Evolutionary conservation across 2,329 filamentous ascomycete species (phyloP), one percentile per base, ranked within the genome.

Genomic region (Aspergillus aculeatus): DNA sequence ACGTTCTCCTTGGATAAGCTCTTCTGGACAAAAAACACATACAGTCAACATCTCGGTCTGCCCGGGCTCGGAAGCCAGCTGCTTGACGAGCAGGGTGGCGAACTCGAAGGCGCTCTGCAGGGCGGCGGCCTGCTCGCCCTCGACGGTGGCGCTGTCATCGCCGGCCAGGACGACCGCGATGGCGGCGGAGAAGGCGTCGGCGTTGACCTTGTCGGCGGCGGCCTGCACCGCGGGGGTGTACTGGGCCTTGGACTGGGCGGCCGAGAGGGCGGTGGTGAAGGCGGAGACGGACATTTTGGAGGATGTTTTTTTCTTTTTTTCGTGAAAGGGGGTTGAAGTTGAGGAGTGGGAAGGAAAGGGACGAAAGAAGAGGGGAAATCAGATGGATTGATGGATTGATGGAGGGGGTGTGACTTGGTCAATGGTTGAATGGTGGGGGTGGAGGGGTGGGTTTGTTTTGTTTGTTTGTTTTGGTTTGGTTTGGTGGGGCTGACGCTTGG

Each of bases 41-140:
- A 81, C 78, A 38, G 65, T 64, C 64, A 69, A 59, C 65, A 69
- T 70, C 59, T 71, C 71, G 24, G 63, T 60, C 35, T 60, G 59
- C 24, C 61, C 66, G 4, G 71, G 69, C 38, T 67, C 62, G 49
- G 57, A 62, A 48, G 62, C 58, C 38, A 74, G 60, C 66, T 68
- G 67, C 69, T 70, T 71, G 4, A 73, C 68, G 10, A 71, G 56
- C 63, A 68, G 66, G 12, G 69, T 64, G 7, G 72, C 72, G 54
- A 71, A 74, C 64, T 73, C 69, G 48, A 74, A 73, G 1, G 65
- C 72, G 2, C 64, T 66, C 58, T 71, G 70, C 26, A 74, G 64
- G 23, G 66, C 65, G 5, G 51, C 65, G 49, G 64, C 57, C 54
- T 64, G 61, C 1, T 64, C 62, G 35, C 59, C 66, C 7, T 60